Evolutionary conservation across 75 land plant genomes (phyloP).

Genomic region (Azolla pinnata): DNA sequence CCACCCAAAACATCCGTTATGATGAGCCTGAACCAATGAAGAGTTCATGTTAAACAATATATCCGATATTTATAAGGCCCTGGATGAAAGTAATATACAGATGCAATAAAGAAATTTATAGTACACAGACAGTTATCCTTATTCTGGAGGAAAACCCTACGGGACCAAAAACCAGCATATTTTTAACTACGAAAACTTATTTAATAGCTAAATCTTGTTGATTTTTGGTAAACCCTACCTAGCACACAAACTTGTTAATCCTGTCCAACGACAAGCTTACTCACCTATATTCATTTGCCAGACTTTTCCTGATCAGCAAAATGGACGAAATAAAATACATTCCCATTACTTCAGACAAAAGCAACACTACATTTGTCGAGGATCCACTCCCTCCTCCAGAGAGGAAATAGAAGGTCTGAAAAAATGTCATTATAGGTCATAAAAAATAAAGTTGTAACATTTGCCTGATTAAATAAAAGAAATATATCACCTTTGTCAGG

Average conservation of each 20-base stretch:
- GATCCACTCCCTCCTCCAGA: slow-evolving; percentile 79
- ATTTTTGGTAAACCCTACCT: no score
- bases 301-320: slow-evolving; percentile 80
- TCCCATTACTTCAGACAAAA: slow-evolving; percentile 93
- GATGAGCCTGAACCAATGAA: slow-evolving; percentile 43
- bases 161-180: no score
- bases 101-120: no score
- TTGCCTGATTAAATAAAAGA: background rate
- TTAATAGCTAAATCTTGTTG: no score
- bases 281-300: slow-evolving; percentile 88
- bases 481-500: slow-evolving; percentile 63
- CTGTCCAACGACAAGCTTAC: background rate
- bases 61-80: no score
- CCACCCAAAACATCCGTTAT: slow-evolving; percentile 92
- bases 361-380: slow-evolving; percentile 81
- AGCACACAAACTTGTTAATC: no score
- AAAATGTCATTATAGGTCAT: background rate
- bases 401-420: slow-evolving; percentile 79
- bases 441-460: no score
- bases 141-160: no score
- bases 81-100: no score
- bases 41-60: no score
- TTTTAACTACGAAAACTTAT: no score
- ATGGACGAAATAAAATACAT: slow-evolving; percentile 96
- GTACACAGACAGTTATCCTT: no score